A percentile compares a stretch with the other conserved stretches of the same genome.
Evolutionary conservation across 2,329 filamentous ascomycete species (phyloP).

Genomic region (Aspergillus fijiensis): DNA sequence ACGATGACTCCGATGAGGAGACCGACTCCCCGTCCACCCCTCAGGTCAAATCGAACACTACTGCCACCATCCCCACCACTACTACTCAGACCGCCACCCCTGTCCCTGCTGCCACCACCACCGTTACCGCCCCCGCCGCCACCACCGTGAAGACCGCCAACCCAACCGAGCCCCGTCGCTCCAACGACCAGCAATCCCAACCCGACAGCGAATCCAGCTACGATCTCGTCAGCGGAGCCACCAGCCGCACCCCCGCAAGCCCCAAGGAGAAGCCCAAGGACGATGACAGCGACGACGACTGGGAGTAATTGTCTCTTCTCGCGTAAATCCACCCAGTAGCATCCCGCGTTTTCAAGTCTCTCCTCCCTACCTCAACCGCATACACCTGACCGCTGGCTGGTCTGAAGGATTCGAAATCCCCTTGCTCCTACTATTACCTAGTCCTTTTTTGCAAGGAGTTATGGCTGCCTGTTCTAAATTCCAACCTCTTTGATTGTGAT

Average conservation of each 20-base stretch:
- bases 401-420: conserved; percentile 7
- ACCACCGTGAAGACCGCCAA: conserved; percentile 64
- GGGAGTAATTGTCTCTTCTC: conserved; percentile 57
- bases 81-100: conserved; percentile 21
- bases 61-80: conserved; percentile 22
- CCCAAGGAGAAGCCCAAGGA: conserved; percentile 53
- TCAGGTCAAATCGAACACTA: conserved; percentile 36
- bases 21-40: conserved; percentile 45
- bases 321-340: neutral
- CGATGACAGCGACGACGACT: conserved; percentile 71
- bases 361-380: neutral
- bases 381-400: conserved; percentile 18
- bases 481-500: neutral
- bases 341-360: neutral
- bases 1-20: conserved; percentile 68
- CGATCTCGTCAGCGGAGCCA: conserved; percentile 80
- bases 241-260: conserved; percentile 72
- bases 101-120: conserved; percentile 32
- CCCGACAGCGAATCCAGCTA: conserved; percentile 95
- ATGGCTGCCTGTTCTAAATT: neutral
- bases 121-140: conserved; percentile 32
- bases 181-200: conserved; percentile 85
- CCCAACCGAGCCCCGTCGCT: conserved; percentile 64
- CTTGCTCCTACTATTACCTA: neutral
- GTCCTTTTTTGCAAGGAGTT: conserved; percentile 15